Evolutionary conservation across 768 basidiomycete species (phyloP), one percentile per base, ranked within the genome.

Genomic region (Kwoniella shandongensis): DNA sequence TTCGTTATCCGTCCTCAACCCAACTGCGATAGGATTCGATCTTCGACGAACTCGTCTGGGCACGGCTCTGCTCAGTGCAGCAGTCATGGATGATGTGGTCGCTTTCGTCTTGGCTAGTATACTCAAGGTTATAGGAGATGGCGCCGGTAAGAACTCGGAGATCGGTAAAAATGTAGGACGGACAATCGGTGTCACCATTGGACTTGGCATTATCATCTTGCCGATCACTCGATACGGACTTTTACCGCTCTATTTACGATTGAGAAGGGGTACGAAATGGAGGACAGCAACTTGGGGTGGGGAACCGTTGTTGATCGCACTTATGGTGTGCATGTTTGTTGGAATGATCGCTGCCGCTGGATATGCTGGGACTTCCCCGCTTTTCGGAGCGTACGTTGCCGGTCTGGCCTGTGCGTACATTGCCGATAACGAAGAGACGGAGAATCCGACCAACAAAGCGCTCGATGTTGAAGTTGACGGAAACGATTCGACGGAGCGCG

Each of bases 41-140:
- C 70, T 85, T 27, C 76, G 79, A 23, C 76, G 76, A 35, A 84
- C 81, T 2, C 78, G 80, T 44, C 79, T 84, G 0, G 85, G 85
- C 0, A 81, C 82, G 1, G 80, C 86, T 0, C 74, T 88, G 15
- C 77, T 84, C 59, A 81, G 81, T 46, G 85, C 85, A 0, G 86
- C 86, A 0, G 76, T 87, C 12, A 77, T 85, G 44, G 86, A 88
- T 73, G 86, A 88, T 68, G 79, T 86, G 8, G 77, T 83, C 15
- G 84, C 84, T 0, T 80, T 87, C 4, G 79, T 86, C 23, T 80
- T 86, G 30, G 81, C 83, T 0, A 81, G 81, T 22, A 80, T 86
- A 41, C 79, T 86, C 13, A 75, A 79, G 10, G 45, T 57, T 17
- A 51, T 73, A 13, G 72, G 69, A 15, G 53, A 61, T 12, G 42